These are phyloP conservation scores for Saturnispora saitoi DNA, from an alignment of 805 yeast genomes.

Conservation along the genomic window DNA sequence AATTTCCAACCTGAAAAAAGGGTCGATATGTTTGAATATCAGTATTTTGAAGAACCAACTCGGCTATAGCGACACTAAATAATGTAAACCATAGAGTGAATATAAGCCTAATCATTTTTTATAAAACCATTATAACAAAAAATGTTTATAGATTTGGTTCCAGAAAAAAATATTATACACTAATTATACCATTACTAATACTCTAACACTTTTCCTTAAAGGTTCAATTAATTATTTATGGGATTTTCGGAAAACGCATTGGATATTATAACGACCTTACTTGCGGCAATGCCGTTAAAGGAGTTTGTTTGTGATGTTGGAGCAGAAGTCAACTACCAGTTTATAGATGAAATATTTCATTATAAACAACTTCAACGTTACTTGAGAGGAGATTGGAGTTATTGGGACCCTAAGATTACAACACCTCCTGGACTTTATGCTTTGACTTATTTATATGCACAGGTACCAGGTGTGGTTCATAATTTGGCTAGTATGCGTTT, in stretches of 20 bases:
- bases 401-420: slow-evolving; percentile 86
- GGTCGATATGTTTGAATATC: background rate
- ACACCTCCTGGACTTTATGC: slow-evolving; percentile 91
- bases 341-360: slow-evolving; percentile 80
- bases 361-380: slow-evolving; percentile 68
- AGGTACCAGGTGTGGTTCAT: slow-evolving; percentile 24
- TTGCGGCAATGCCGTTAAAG: slow-evolving; percentile 15
- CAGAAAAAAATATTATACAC: too few species aligned
- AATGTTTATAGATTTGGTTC: background rate
- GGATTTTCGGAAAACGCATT: slow-evolving; percentile 9
- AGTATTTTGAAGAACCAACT: background rate
- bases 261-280: slow-evolving; percentile 12
- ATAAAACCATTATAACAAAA: background rate
- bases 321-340: slow-evolving; percentile 24
- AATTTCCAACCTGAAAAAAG: background rate
- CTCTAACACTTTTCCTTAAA: background rate
- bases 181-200: too few species aligned
- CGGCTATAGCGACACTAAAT: background rate
- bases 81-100: background rate
- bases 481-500: slow-evolving; percentile 38
- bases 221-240: background rate
- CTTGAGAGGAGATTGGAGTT: slow-evolving; percentile 47
- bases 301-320: slow-evolving; percentile 17
- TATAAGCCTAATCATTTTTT: background rate
- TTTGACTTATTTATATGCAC: slow-evolving; percentile 33